Evolutionary conservation across 2,329 filamentous ascomycete species (phyloP).

Genomic region (Sporothrix pseudoabietina): DNA sequence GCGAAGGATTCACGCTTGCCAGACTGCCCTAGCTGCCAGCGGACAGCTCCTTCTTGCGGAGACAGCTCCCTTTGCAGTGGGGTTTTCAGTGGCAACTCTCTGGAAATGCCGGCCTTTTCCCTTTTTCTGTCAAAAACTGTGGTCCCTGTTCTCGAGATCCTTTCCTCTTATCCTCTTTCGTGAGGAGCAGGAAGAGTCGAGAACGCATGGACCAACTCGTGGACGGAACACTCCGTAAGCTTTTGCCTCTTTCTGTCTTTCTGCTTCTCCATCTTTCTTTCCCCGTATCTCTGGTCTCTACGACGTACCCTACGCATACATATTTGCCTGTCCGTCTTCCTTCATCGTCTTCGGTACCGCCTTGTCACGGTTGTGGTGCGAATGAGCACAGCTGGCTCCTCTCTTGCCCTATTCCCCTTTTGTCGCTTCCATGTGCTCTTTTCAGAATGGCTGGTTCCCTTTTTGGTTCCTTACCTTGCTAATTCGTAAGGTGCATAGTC

Average conservation of each 20-base stretch:
- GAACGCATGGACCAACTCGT: background rate
- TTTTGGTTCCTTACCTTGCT: background rate
- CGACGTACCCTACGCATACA: no score
- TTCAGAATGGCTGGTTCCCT: background rate
- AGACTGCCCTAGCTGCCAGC: background rate
- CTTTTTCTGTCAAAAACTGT: background rate
- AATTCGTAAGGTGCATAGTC: background rate
- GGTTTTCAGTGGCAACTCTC: background rate
- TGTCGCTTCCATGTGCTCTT: background rate
- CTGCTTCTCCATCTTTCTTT: background rate
- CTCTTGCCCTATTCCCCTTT: background rate
- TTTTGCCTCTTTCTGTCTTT: background rate
- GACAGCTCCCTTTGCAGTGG: background rate
- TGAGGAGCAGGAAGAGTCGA: background rate
- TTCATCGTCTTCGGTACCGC: background rate
- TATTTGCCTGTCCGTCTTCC: background rate
- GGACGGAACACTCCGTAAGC: background rate
- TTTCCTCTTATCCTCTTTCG: background rate
- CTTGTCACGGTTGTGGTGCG: background rate
- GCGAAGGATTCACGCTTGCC: conserved; percentile 5
- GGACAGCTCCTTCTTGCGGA: background rate
- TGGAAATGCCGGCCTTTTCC: background rate
- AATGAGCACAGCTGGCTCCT: background rate
- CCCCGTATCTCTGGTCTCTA: background rate
- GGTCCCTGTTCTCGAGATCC: background rate